Conservation (phyloP, 176 grass and related monocot species). For the Carex scoparia region DNA sequence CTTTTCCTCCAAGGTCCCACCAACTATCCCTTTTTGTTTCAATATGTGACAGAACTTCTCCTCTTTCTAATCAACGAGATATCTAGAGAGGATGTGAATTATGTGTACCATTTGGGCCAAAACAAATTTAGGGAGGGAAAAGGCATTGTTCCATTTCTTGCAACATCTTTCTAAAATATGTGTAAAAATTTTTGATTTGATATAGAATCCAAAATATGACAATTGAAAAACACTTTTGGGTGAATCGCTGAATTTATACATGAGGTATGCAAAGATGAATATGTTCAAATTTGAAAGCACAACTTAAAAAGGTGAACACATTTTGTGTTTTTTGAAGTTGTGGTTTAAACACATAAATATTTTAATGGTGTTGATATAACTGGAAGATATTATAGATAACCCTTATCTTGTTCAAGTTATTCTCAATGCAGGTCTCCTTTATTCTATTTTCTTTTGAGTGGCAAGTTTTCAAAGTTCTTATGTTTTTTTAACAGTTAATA, state of each 20-base stretch:
- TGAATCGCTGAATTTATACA: neutral
- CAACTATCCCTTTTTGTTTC: neutral
- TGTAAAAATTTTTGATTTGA: neutral
- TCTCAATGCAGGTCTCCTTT: neutral
- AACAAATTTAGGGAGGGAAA: neutral
- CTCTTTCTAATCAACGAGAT: neutral
- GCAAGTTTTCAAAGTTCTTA: neutral
- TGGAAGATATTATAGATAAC: neutral
- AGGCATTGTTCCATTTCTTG: neutral
- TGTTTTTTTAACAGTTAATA: neutral
- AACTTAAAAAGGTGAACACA: neutral
- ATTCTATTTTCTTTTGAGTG: neutral
- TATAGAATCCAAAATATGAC: neutral
- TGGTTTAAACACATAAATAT: neutral
- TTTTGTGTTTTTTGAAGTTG: neutral
- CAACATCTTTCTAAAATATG: neutral
- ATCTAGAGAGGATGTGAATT: neutral
- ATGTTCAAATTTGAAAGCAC: neutral
- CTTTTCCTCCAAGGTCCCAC: neutral
- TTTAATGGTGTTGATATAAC: neutral
- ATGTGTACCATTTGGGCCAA: neutral
- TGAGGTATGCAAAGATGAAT: neutral
- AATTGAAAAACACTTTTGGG: neutral
- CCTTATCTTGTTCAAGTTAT: neutral
- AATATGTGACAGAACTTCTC: neutral